Evolutionary conservation across 2,329 filamentous ascomycete species (phyloP), one percentile per base, ranked within the genome.

Genomic region (Sordariomycetes sp.): DNA sequence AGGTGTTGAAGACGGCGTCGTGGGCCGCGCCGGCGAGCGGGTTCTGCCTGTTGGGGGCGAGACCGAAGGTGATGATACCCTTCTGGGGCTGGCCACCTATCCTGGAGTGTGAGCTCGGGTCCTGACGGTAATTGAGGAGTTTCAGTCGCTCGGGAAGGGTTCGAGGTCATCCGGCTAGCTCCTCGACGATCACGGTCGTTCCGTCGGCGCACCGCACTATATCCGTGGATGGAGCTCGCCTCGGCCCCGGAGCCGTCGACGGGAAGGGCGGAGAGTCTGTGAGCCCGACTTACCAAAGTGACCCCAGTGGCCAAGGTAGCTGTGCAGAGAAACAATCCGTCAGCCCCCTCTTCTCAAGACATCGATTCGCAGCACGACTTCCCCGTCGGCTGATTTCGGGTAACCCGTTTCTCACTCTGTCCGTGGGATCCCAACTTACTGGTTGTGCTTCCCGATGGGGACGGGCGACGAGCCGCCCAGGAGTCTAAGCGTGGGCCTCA

Each of bases 1-100:
- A 95, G 66, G 84, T 86, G 82, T 99, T 99, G 86, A 97, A 97
- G 77, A 97, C 75, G 68, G 91, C 92, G 64, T 86, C 87, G 72
- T 92, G 76, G 62, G 80, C 73, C 60, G 86, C 77, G 66, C 89
- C 89, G 62, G 90, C 90, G 64, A 95, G 80, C 62, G 90, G 88
- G 68, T 88, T 85, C 78, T 96, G 92, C 70, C 88, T 86, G 81
- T 99, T 97, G 64, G 87, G 75, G 65, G 89, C 86, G 64, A 99
- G 70, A 63, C 85, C 80, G 76, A 95, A 97, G 67, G 75, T 74
- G 67, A 83, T 70, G 65, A 86, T 81, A 60, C 82, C 82, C 70
- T 78, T 83, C 70, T 85, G 82, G 48, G 55, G 45, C 50, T 56
- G 55, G 50, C 55, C 55, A 35, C 55, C 55, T 56, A 7, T 50